Base-by-base conservation (phyloP, 176 grass and related monocot species). In the Musa schizocarpa region DNA sequence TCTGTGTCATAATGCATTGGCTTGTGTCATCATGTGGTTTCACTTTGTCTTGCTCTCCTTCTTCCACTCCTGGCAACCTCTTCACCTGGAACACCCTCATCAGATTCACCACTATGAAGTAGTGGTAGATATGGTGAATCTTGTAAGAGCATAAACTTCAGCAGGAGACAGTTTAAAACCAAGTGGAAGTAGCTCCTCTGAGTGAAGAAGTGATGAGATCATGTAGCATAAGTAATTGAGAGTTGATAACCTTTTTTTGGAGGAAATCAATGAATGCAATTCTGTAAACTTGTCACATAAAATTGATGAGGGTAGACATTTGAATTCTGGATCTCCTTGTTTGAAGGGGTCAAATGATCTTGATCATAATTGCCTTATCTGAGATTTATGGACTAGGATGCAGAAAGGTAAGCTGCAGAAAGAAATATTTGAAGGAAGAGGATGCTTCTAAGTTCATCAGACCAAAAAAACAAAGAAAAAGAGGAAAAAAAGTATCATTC, bases 361-460 rank as follows among this genome's bases (percentile, higher is more conserved):
- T 81, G 58, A 29, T 79, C 55, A 54, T 73, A 82, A 64, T 77
- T 74, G 58, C 71, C 14, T 72, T 77, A 62, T 83, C 82, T 67
- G 76, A 81, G 62, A 72, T 79, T 0, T 62, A 50, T 78, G 72
- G 65, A 72, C 21, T 58, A 55, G 85, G 80, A 71, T 50, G 57
- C 85, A 88, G 66, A 74, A 65, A 61, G 89, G 83, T 13, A 79
- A 81, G 29, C 53, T 70, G 14, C 82, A 85, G 63, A 89, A 88
- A 64, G 92, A 96, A 79, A 52, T 79, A 14, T 74, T 43, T 52
- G 52, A 81, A 49, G 92, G 90, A 50, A 81, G 92, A 96, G 71
- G 89, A 92, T 76, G 82, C 85, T 55, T 84, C 85, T 1, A 89
- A 96, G 76, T 96, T 89, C 83, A 96, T 96, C 63, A 96, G 89